Evolutionary conservation across 1,284 basidiomycete species (phyloP), one percentile per base, ranked within the genome.

Genomic region (Cutaneotrichosporon curvatum): DNA sequence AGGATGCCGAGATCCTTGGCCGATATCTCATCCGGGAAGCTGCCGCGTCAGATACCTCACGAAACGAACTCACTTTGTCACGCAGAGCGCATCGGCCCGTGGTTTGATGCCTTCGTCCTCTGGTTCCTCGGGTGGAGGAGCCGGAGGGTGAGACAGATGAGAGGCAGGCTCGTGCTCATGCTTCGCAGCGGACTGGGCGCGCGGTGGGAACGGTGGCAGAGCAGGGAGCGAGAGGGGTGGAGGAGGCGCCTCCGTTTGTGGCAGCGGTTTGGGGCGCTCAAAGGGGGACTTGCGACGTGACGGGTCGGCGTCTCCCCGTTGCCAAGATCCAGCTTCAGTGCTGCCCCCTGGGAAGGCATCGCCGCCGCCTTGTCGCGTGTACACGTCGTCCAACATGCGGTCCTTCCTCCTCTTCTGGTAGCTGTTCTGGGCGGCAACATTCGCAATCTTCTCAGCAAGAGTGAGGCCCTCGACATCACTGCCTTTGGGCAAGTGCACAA

Each of bases 1-100:
- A 72, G 45, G 11, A 71, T 68, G 7, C 68, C 70, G 3, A 72
- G 49, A 40, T 72, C 70, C 47, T 65, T 65, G 0, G 68, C 65
- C 4, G 63, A 61, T 3, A 58, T 62, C 2, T 53, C 45, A 8
- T 61, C 59, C 2, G 68, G 68, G 48, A 72, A 71, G 34, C 70
- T 72, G 39, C 2, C 8, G 10, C 12, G 42, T 46, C 19, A 48
- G 46, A 28, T 19, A 19, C 12, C 14, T 4, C 10, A 15, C 2
- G 1, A 7, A 8, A 14, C 2, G 14, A 15, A 55, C 67, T 48
- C 39, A 68, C 67, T 62, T 46, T 6, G 68, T 67, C 7, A 70
- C 66, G 37, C 65, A 68, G 3, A 70, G 58, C 0, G 62, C 57
- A 2, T 60, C 61, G 18, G 58, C 54, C 8, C 53, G 51, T 2